Percentiles rank a stretch among this genome's conserved stretches.
These are phyloP conservation scores for Aspergillus viridinutans DNA, from an alignment of 2,329 filamentous ascomycete species.

Conservation along the genomic window DNA sequence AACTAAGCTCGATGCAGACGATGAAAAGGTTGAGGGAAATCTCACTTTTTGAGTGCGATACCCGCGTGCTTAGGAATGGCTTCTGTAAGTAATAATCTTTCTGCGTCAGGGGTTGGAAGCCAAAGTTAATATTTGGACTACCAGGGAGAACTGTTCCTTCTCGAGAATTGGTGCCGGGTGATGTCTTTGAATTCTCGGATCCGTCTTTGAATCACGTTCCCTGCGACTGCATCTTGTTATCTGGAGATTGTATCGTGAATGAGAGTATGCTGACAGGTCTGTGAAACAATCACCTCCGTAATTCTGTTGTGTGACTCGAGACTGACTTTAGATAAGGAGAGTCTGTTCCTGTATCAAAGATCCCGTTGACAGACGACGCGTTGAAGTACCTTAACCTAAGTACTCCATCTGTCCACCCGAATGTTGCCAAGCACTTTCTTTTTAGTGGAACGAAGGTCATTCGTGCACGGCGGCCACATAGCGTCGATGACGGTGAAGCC, in stretches of 20 bases:
- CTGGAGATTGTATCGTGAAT: conserved; percentile 96
- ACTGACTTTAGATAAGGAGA: conserved; percentile 56
- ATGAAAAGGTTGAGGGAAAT: conserved; percentile 89
- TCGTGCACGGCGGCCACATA: conserved; percentile 80
- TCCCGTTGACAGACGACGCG: conserved; percentile 74
- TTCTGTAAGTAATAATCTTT: conserved; percentile 64
- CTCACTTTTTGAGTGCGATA: conserved; percentile 90
- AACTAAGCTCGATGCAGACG: conserved; percentile 50
- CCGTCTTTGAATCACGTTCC: conserved; percentile 83
- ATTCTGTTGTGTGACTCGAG: background rate
- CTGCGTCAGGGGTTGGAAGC: background rate
- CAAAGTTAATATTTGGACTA: conserved; percentile 5
- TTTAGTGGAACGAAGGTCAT: conserved; percentile 96
- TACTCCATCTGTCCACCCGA: conserved; percentile 75
- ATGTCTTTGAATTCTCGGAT: conserved; percentile 95
- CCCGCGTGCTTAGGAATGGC: conserved; percentile 85
- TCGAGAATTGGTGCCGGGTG: conserved; percentile 84
- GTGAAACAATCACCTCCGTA: conserved; percentile 3
- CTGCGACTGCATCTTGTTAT: conserved; percentile 84
- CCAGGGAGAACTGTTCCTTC: conserved; percentile 81
- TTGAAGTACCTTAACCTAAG: conserved; percentile 72
- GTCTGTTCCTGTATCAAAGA: conserved; percentile 93
- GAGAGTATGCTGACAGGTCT: conserved; percentile 92
- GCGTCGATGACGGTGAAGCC: conserved; percentile 79
- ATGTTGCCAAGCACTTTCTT: conserved; percentile 81